A percentile compares a stretch with the other conserved stretches of the same genome.
phyloP scores from a whole-genome alignment of 352 stramenopile species.

The Phytopythium aichiense region DNA sequence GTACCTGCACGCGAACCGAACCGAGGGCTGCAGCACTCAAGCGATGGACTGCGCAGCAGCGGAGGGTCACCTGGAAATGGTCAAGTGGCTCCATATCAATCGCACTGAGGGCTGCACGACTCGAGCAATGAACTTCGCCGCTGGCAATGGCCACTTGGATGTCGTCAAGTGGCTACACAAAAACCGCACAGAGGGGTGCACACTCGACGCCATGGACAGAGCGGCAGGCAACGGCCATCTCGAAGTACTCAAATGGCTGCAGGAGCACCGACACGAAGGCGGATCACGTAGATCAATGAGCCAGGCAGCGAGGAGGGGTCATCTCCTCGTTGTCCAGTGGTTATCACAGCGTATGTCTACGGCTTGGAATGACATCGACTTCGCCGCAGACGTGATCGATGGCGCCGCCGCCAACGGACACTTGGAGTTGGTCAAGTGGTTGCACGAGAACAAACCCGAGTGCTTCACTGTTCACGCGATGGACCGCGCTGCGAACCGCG shows the following conservation, averaged over 20 bases:
- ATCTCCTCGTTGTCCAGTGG: neutral
- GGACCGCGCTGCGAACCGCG: neutral
- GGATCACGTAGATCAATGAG: neutral
- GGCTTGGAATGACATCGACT: no score
- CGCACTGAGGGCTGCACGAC: neutral
- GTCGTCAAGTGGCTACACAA: neutral
- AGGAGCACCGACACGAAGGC: neutral
- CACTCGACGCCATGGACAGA: neutral
- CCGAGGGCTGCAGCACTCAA: neutral
- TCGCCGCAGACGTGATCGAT: neutral
- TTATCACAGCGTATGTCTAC: neutral
- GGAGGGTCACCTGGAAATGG: neutral
- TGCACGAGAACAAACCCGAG: neutral
- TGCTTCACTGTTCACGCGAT: neutral
- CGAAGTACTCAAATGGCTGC: constrained; percentile 4
- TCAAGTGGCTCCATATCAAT: neutral
- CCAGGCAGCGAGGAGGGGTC: neutral
- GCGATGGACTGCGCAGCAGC: neutral
- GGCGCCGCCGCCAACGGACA: neutral
- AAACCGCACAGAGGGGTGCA: neutral
- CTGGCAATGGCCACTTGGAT: neutral
- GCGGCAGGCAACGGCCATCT: neutral
- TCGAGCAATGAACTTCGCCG: neutral
- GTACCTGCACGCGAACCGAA: neutral
- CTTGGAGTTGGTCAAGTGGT: neutral